phyloP scores from a whole-genome alignment of 202 grass and related monocot species.

The Schoenoplectus tabernaemontani region DNA sequence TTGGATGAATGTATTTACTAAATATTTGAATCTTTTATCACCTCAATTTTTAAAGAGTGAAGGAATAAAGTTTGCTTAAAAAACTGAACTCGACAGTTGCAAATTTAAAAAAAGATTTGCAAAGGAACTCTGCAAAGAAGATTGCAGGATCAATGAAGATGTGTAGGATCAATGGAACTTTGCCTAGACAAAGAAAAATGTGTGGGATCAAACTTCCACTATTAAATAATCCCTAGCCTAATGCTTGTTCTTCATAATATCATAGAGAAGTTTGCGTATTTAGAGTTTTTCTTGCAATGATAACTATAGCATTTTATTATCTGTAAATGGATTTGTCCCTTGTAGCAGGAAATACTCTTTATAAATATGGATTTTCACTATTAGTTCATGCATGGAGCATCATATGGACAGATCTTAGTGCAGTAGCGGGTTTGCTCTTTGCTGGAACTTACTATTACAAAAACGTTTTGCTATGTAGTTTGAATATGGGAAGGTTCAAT shows the following conservation, averaged over 20 bases:
- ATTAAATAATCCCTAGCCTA: not conserved
- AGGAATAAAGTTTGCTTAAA: slow-evolving; percentile 3
- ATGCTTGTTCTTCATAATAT: too few relatives aligned
- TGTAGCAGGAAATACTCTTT: not conserved
- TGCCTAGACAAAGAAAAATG: not conserved
- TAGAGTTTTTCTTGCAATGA: too few relatives aligned
- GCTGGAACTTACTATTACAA: not conserved
- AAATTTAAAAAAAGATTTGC: not conserved
- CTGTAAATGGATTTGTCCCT: not conserved
- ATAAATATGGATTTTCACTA: not conserved
- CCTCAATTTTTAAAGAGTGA: slow-evolving; percentile 13
- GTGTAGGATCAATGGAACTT: not conserved
- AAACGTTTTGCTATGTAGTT: not conserved
- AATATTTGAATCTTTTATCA: not conserved
- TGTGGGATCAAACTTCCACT: slow-evolving; percentile 10
- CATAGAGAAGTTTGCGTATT: too few relatives aligned
- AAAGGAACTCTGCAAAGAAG: not conserved
- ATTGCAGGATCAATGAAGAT: not conserved
- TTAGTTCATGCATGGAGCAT: not conserved
- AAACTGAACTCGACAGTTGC: not conserved
- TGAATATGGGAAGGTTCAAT: not conserved
- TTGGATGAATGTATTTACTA: slow-evolving; percentile 11
- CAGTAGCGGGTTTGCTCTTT: not conserved
- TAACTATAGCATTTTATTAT: not conserved
- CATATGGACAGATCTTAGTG: not conserved